These are phyloP conservation scores for Aschersonia sp. DNA, from an alignment of 2,329 filamentous ascomycete genomes.

Conservation along the genomic window DNA sequence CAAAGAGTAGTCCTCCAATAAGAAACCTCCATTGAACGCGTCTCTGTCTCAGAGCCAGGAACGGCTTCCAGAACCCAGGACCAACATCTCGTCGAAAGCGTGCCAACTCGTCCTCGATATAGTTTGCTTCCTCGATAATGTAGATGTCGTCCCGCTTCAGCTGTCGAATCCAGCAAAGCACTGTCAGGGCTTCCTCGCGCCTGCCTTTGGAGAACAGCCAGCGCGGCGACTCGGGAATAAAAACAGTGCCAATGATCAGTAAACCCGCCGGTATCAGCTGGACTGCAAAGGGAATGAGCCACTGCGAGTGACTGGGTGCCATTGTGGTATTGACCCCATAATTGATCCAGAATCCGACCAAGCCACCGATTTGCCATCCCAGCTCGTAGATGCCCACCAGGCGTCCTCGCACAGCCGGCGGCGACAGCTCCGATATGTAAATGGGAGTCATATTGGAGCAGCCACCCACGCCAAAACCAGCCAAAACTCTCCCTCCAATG, in stretches of 20 bases:
- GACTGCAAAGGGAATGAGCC: constrained; percentile 50
- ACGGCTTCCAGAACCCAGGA: constrained; percentile 61
- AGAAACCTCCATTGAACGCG: constrained; percentile 58
- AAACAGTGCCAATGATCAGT: constrained; percentile 42
- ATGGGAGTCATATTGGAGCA: constrained; percentile 11
- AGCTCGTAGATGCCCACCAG: constrained; percentile 10
- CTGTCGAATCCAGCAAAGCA: constrained; percentile 51
- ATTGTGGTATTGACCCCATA: constrained; percentile 43
- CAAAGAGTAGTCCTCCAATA: constrained; percentile 58
- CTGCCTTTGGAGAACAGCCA: constrained; percentile 52
- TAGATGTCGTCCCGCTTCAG: constrained; percentile 42
- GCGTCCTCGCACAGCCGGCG: constrained; percentile 8
- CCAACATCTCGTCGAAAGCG: constrained; percentile 48
- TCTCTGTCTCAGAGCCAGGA: constrained; percentile 38
- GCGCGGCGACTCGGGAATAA: constrained; percentile 50
- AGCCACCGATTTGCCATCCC: constrained; percentile 8
- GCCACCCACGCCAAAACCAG: constrained; percentile 11
- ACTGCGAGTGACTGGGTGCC: constrained; percentile 34
- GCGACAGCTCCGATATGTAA: constrained; percentile 9
- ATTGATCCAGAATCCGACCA: constrained; percentile 20
- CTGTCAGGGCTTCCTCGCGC: constrained; percentile 41
- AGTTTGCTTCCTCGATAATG: constrained; percentile 57
- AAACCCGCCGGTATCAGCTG: constrained; percentile 54
- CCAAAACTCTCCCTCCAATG: constrained; percentile 9
- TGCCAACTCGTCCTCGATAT: constrained; percentile 56